Evolutionary conservation across 306 rosid species (phyloP).

Genomic region (Cucumis hystrix): DNA sequence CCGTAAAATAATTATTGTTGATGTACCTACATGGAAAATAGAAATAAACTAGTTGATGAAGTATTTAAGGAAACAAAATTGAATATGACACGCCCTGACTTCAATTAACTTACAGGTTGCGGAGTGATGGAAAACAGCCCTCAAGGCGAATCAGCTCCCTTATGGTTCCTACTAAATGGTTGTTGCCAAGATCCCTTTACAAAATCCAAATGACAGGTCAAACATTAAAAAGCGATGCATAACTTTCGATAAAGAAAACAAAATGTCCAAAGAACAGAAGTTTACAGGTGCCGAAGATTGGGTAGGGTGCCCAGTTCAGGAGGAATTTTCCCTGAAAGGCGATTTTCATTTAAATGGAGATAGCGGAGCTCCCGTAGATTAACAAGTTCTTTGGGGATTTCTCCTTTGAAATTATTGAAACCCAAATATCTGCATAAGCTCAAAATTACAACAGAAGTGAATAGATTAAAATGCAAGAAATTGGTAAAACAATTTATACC

Average conservation of each 20-base stretch:
- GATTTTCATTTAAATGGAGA: constrained; percentile 86
- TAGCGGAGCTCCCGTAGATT: constrained; percentile 88
- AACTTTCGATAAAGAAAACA: background rate
- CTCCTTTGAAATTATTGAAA: constrained; percentile 95
- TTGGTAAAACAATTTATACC: background rate
- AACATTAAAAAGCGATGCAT: background rate
- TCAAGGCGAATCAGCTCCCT: constrained; percentile 95
- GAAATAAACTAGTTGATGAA: background rate
- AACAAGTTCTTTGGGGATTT: constrained; percentile 88
- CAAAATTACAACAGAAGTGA: background rate
- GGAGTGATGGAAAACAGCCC: constrained; percentile 89
- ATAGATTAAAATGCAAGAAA: background rate
- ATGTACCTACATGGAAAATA: constrained; percentile 41
- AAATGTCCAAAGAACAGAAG: background rate
- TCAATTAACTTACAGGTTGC: constrained; percentile 89
- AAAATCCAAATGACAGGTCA: constrained; percentile 5
- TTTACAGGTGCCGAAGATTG: constrained; percentile 80
- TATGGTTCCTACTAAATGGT: constrained; percentile 95
- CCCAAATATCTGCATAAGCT: constrained; percentile 54
- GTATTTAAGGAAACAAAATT: background rate
- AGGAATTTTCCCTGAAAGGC: constrained; percentile 72
- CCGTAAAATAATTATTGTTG: constrained; percentile 81
- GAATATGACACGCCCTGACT: too few relatives aligned
- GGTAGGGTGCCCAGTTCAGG: constrained; percentile 81
- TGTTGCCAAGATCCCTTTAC: constrained; percentile 83